These are phyloP conservation scores for Marasmius oreades DNA, from an alignment of 1,284 basidiomycete species.

Conservation along the genomic window DNA sequence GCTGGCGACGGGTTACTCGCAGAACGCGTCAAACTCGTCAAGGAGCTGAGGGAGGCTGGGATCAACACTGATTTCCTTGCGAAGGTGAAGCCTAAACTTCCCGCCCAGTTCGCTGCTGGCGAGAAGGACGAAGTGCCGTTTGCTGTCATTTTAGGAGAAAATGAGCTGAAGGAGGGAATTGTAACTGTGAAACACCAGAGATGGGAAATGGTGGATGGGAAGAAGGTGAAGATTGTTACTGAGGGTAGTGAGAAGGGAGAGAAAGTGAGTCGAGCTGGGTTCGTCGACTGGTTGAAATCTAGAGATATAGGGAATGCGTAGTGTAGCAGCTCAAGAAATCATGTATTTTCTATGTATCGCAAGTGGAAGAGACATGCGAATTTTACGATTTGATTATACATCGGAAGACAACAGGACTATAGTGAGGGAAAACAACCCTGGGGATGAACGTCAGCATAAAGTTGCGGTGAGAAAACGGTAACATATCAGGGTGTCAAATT, in stretches of 20 bases:
- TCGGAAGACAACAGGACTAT: too few species aligned
- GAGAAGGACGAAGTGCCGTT: conserved; percentile 91
- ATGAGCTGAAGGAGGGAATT: conserved; percentile 80
- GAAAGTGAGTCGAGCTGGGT: conserved; percentile 63
- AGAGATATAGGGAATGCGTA: conserved; percentile 46
- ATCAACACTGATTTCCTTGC: conserved; percentile 96
- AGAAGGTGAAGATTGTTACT: conserved; percentile 57
- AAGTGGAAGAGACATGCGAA: not conserved
- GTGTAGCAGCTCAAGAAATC: not conserved
- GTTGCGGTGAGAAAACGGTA: conserved; percentile 27
- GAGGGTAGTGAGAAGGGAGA: conserved; percentile 64
- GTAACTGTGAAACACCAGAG: conserved; percentile 93
- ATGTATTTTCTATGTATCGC: not conserved
- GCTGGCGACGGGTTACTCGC: conserved; percentile 88
- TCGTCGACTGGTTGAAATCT: conserved; percentile 67
- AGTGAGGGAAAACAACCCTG: too few species aligned
- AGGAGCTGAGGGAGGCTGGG: conserved; percentile 82
- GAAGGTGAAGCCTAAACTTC: conserved; percentile 89
- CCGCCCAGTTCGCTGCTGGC: conserved; percentile 85
- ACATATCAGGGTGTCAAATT: conserved; percentile 73
- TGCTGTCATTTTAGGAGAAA: conserved; percentile 86
- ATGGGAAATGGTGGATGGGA: conserved; percentile 74
- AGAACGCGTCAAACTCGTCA: conserved; percentile 83
- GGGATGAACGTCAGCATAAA: not conserved
- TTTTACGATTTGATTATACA: not conserved